These are phyloP conservation scores for Claviceps sp. DNA, from an alignment of 2,329 filamentous ascomycete genomes.

Conservation along the genomic window DNA sequence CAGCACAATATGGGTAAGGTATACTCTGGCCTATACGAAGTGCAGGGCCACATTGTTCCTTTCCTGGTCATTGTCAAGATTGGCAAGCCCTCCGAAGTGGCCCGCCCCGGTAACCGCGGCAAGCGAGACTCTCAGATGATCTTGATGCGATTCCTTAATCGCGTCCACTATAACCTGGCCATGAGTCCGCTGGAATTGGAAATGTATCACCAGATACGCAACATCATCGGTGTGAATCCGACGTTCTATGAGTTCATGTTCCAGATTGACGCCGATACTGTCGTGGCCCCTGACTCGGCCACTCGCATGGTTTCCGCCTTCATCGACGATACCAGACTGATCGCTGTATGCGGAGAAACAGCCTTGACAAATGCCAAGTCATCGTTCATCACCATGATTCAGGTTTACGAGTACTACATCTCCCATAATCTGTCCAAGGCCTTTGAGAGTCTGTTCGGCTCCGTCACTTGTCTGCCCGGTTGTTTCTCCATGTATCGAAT, in stretches of 20 bases:
- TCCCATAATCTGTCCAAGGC: constrained; percentile 95
- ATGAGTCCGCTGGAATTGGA: constrained; percentile 97
- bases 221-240: constrained; percentile 96
- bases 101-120: constrained; percentile 89
- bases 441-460: constrained; percentile 93
- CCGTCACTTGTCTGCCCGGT: constrained; percentile 92
- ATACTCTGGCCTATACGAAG: constrained; percentile 94
- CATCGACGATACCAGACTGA: constrained; percentile 81
- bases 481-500: constrained; percentile 99
- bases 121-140: constrained; percentile 99
- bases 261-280: constrained; percentile 94
- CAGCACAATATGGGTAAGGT: constrained; percentile 99
- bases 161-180: constrained; percentile 89
- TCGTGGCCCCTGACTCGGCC: constrained; percentile 78
- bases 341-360: constrained; percentile 90
- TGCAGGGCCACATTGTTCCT: constrained; percentile 93
- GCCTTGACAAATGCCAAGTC: constrained; percentile 83
- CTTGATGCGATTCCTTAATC: constrained; percentile 97
- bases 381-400: constrained; percentile 96
- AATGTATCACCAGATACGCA: constrained; percentile 97
- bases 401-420: constrained; percentile 99
- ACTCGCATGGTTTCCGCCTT: constrained; percentile 88
- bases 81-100: constrained; percentile 92
- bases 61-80: constrained; percentile 96
- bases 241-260: constrained; percentile 96